Conservation (phyloP, 2,329 filamentous ascomycete species). For the Aspergillus candidus region DNA sequence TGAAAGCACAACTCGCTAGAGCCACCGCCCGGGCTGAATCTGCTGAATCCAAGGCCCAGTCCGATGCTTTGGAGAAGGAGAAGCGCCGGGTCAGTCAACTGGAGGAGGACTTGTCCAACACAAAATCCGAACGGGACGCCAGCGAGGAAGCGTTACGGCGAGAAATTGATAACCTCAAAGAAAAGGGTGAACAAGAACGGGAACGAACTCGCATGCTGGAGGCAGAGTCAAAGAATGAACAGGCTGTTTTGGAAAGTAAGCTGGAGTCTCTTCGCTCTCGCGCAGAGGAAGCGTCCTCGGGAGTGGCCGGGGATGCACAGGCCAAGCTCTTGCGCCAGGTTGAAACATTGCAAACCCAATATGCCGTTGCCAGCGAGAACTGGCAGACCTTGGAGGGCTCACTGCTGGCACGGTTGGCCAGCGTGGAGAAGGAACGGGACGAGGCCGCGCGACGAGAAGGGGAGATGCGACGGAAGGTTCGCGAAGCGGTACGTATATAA, state of each 20-base stretch:
- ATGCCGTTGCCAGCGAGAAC: conserved; percentile 88
- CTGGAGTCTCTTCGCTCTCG: conserved; percentile 78
- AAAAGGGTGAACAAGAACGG: conserved; percentile 65
- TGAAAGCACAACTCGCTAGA: conserved; percentile 64
- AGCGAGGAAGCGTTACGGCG: conserved; percentile 62
- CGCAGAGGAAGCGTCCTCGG: conserved; percentile 84
- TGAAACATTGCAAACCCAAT: conserved; percentile 91
- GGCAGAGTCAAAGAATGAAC: conserved; percentile 73
- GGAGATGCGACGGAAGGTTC: conserved; percentile 81
- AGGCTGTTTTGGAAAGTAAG: conserved; percentile 72
- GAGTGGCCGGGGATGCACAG: conserved; percentile 72
- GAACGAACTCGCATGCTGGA: conserved; percentile 65
- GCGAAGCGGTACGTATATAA: conserved; percentile 63
- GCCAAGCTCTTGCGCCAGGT: conserved; percentile 88
- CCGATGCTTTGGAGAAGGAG: conserved; percentile 63
- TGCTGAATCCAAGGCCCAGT: conserved; percentile 60
- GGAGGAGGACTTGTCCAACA: conserved; percentile 58
- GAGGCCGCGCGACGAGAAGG: conserved; percentile 76
- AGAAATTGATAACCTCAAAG: conserved; percentile 65
- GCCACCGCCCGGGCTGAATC: conserved; percentile 61
- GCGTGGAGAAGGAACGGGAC: conserved; percentile 83
- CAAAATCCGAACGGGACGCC: conserved; percentile 70
- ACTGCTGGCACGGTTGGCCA: conserved; percentile 67
- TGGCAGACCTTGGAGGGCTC: conserved; percentile 96
- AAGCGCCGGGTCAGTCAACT: conserved; percentile 50